These are phyloP conservation scores for Thalassiosira exigua DNA, from an alignment of 352 stramenopile species.

Conservation along the genomic window DNA sequence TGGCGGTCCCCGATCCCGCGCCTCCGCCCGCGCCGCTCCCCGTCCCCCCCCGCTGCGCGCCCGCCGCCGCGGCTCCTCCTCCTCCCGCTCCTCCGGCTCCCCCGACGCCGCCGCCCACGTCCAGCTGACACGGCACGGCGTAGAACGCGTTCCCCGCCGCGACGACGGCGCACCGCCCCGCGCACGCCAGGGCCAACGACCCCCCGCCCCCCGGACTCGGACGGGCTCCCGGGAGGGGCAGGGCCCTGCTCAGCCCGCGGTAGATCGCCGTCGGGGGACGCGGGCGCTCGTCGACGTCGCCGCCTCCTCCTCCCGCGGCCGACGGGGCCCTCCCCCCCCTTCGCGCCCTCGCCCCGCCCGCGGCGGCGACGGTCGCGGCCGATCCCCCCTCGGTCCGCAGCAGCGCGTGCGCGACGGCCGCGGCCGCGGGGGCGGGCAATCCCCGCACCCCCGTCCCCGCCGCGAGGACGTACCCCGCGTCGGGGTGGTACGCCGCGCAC, in stretches of 20 bases:
- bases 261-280: conserved; percentile 30
- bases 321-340: neutral
- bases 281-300: neutral
- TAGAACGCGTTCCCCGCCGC: conserved; percentile 76
- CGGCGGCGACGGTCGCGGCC: too few relatives aligned
- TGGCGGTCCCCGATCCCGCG: conserved; percentile 9
- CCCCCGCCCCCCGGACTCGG: too few relatives aligned
- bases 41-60: neutral
- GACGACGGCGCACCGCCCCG: conserved; percentile 67
- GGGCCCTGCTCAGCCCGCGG: conserved; percentile 23
- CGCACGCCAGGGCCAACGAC: conserved; percentile 63
- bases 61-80: neutral
- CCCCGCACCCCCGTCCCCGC: conserved; percentile 55
- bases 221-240: conserved; percentile 67
- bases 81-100: too few relatives aligned
- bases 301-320: neutral
- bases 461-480: conserved; percentile 66
- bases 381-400: too few relatives aligned
- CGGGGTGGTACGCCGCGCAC: conserved; percentile 66
- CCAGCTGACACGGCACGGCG: conserved; percentile 55
- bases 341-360: too few relatives aligned
- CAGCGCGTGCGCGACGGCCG: conserved; percentile 25
- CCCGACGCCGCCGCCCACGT: conserved; percentile 35
- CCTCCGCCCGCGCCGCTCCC: conserved; percentile 9
- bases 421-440: conserved; percentile 17